Percentiles rank a stretch among this genome's conserved stretches.
Evolutionary conservation across 164 flowering plant species (phyloP).

Genomic region (Macadamia tetraphylla): DNA sequence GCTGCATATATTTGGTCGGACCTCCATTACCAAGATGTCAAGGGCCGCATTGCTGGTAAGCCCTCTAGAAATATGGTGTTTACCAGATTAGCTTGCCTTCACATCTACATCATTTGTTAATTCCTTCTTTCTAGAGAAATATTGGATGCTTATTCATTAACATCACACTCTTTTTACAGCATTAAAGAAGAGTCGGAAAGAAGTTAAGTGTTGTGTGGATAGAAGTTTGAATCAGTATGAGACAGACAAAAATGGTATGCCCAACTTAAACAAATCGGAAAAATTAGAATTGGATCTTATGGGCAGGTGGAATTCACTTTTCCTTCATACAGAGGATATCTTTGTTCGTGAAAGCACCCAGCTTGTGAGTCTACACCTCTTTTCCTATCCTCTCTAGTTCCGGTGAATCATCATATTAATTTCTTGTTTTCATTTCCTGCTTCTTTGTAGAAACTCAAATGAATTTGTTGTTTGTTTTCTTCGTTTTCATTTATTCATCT

Average conservation of each 20-base stretch:
- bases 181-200: slow-evolving; percentile 67
- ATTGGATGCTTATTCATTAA: neutral
- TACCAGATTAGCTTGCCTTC: neutral
- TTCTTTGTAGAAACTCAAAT: neutral
- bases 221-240: slow-evolving; percentile 25
- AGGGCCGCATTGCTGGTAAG: slow-evolving; percentile 69
- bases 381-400: neutral
- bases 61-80: neutral
- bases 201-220: slow-evolving; percentile 50
- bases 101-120: neutral
- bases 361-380: slow-evolving; percentile 49
- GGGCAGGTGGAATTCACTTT: slow-evolving; percentile 75
- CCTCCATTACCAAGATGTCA: slow-evolving; percentile 79
- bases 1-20: slow-evolving; percentile 86
- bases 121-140: neutral
- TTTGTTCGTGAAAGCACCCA: slow-evolving; percentile 53
- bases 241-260: slow-evolving; percentile 20
- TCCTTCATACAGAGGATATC: slow-evolving; percentile 56
- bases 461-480: neutral
- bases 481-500: neutral
- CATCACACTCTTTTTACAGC: slow-evolving; percentile 31
- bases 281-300: slow-evolving; percentile 55
- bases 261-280: slow-evolving; percentile 22
- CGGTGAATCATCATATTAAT: neutral
- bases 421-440: neutral